phyloP scores from a whole-genome alignment of 331 rosid species.

The Saraca asoca region DNA sequence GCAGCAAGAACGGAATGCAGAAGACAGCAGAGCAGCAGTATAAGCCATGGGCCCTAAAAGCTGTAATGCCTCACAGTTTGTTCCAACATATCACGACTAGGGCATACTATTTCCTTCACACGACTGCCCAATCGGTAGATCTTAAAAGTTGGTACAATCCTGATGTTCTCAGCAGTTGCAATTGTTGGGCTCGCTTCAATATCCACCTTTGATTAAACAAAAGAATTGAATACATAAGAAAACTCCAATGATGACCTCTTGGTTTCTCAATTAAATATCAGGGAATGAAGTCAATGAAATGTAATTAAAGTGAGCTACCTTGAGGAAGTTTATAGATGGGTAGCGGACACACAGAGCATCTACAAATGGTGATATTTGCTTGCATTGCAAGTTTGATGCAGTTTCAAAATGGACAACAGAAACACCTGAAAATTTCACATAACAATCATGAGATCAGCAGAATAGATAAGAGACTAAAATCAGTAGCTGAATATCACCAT shows the following conservation, averaged over 20 bases:
- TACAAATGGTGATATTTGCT: slow-evolving; percentile 75
- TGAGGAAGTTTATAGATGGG: slow-evolving; percentile 86
- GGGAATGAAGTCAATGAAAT: slow-evolving; percentile 4
- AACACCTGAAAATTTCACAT: slow-evolving; percentile 55
- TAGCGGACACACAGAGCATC: slow-evolving; percentile 69
- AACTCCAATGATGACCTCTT: not conserved
- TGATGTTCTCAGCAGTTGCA: slow-evolving; percentile 71
- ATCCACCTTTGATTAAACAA: slow-evolving; percentile 67
- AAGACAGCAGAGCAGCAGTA: slow-evolving; percentile 44
- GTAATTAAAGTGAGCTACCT: slow-evolving; percentile 46
- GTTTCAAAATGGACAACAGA: slow-evolving; percentile 82
- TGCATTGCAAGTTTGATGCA: slow-evolving; percentile 67
- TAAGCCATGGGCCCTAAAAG: slow-evolving; percentile 51
- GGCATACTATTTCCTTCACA: slow-evolving; percentile 85
- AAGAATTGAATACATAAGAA: slow-evolving; percentile 13
- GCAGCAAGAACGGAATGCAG: slow-evolving; percentile 42
- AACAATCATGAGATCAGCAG: slow-evolving; percentile 1
- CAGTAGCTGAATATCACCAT: slow-evolving; percentile 15
- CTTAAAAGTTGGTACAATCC: slow-evolving; percentile 94
- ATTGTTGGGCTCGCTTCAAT: slow-evolving; percentile 58
- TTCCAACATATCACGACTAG: slow-evolving; percentile 84
- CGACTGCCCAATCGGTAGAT: slow-evolving; percentile 82
- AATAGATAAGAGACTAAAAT: not conserved
- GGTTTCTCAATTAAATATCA: slow-evolving; percentile 5
- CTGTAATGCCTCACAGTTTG: slow-evolving; percentile 91